Evolutionary conservation across 768 basidiomycete genomes (phyloP).

Genomic region (Rickenella mellea): DNA sequence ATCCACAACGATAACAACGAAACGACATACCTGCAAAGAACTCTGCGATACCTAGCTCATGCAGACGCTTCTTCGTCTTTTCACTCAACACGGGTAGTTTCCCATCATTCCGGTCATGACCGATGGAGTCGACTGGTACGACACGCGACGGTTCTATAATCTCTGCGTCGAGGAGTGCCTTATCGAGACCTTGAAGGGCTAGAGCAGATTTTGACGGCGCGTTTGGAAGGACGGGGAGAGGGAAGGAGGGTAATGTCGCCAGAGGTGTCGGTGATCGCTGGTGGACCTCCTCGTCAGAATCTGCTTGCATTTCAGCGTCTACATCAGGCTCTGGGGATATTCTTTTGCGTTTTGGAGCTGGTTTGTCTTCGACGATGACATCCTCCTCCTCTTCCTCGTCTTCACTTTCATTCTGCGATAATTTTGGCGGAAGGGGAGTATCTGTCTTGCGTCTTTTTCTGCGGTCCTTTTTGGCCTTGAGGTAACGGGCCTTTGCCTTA

Average conservation of each 20-base stretch:
- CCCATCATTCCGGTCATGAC: conserved; percentile 28
- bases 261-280: conserved; percentile 14
- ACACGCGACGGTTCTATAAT: conserved; percentile 49
- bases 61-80: conserved; percentile 51
- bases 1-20: not conserved
- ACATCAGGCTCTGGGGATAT: not conserved
- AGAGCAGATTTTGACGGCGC: conserved; percentile 65
- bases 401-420: conserved; percentile 12
- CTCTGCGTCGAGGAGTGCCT: conserved; percentile 60
- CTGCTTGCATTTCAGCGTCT: conserved; percentile 2
- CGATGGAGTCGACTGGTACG: conserved; percentile 26
- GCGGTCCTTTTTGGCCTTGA: conserved; percentile 62
- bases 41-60: conserved; percentile 73
- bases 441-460: conserved; percentile 39
- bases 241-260: conserved; percentile 54
- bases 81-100: conserved; percentile 38
- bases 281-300: not conserved
- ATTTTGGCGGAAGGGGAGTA: conserved; percentile 12
- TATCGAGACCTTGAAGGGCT: conserved; percentile 71
- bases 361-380: conserved; percentile 1
- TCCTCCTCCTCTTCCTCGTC: conserved; percentile 2
- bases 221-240: conserved; percentile 53
- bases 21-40: conserved; percentile 72
- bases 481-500: conserved; percentile 62
- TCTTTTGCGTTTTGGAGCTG: conserved; percentile 4